Percentiles rank a stretch among this genome's conserved stretches.
These are phyloP conservation scores for Lipomyces lipofer DNA, from an alignment of 805 yeast species.

Conservation along the genomic window DNA sequence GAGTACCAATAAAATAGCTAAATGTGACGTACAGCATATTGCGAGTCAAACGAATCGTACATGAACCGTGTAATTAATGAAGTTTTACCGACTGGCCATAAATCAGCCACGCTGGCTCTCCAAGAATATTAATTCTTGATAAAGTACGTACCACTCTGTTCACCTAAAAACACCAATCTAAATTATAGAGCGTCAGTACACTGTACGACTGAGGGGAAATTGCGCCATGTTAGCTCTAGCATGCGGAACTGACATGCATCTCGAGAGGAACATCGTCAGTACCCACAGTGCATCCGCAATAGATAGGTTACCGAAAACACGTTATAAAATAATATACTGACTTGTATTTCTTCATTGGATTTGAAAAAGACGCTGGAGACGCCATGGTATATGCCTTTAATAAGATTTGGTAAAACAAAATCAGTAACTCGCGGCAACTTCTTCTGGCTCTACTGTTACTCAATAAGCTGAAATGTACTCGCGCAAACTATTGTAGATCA, in stretches of 20 bases:
- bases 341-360: conserved; percentile 43
- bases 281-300: too few relatives aligned
- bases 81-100: conserved; percentile 76
- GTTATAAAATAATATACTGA: conserved; percentile 28
- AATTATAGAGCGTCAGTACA: conserved; percentile 42
- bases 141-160: conserved; percentile 67
- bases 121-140: too few relatives aligned
- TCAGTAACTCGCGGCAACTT: too few relatives aligned
- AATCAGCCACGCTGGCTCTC: too few relatives aligned
- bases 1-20: not conserved
- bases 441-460: too few relatives aligned
- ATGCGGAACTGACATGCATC: too few relatives aligned
- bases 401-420: too few relatives aligned
- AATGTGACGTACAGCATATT: conserved; percentile 60
- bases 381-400: too few relatives aligned
- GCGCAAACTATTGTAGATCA: too few relatives aligned
- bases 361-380: conserved; percentile 25
- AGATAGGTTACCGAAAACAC: not conserved
- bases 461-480: too few relatives aligned
- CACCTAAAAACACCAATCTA: conserved; percentile 95
- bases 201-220: not conserved
- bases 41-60: conserved; percentile 97
- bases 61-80: conserved; percentile 94
- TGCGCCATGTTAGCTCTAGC: not conserved
- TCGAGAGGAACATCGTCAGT: too few relatives aligned